Conservation (phyloP, 768 basidiomycete species). For the Tricholoma sp. region DNA sequence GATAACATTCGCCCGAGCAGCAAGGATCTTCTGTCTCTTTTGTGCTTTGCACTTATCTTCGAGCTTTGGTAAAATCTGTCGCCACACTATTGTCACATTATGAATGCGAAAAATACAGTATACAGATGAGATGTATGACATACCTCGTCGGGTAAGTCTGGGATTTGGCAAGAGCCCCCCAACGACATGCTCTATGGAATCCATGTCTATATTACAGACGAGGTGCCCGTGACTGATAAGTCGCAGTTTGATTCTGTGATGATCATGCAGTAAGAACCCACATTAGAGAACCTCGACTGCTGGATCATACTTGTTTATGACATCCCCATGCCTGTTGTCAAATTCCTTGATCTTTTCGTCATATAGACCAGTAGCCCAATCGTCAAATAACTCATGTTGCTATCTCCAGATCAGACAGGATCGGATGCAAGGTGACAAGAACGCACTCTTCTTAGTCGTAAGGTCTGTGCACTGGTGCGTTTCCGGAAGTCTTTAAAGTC, state of each 20-base stretch:
- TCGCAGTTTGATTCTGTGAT: not conserved
- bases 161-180: not conserved
- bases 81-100: not conserved
- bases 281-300: not conserved
- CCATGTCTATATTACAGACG: not conserved
- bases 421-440: not conserved
- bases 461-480: not conserved
- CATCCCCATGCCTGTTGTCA: not conserved
- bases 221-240: not conserved
- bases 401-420: not conserved
- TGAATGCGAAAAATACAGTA: not conserved
- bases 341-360: not conserved
- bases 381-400: not conserved
- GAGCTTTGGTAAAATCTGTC: not conserved
- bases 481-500: not conserved
- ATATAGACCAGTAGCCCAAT: not conserved
- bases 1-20: not conserved
- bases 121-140: not conserved
- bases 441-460: not conserved
- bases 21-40: not conserved
- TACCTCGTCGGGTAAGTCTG: not conserved
- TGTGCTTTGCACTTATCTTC: not conserved
- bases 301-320: not conserved
- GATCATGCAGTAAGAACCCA: not conserved
- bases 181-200: not conserved